phyloP scores from a whole-genome alignment of 2,329 filamentous ascomycete species.

The Fusarium armeniacum region DNA sequence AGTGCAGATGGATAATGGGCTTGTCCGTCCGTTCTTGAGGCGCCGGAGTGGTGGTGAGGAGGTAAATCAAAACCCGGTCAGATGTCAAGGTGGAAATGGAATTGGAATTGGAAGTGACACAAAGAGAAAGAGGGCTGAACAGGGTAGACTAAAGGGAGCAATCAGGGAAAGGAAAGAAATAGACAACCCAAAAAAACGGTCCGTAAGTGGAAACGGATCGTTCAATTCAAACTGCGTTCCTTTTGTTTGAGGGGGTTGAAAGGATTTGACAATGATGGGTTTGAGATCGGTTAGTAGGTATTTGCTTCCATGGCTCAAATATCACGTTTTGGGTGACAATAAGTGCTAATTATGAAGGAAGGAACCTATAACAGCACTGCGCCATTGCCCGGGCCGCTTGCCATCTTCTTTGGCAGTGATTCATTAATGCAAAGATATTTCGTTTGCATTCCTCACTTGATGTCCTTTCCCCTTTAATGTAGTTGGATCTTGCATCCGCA shows the following conservation, averaged over 20 bases:
- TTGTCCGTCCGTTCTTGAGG: constrained; percentile 34
- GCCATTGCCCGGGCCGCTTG: neutral
- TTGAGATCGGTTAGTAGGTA: neutral
- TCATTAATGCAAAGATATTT: constrained; percentile 12
- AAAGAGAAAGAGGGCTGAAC: constrained; percentile 8
- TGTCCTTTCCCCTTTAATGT: constrained; percentile 10
- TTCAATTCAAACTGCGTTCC: constrained; percentile 5
- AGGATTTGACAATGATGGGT: constrained; percentile 2
- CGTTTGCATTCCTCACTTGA: constrained; percentile 16
- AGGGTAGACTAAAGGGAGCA: constrained; percentile 11
- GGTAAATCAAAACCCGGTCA: constrained; percentile 27
- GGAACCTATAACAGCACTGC: constrained; percentile 3
- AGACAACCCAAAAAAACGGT: constrained; percentile 20
- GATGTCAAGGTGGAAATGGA: constrained; percentile 20
- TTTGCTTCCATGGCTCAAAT: neutral
- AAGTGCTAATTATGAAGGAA: neutral
- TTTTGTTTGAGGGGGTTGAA: constrained; percentile 10
- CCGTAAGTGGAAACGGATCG: constrained; percentile 3
- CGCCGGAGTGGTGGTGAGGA: constrained; percentile 7
- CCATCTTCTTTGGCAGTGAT: neutral
- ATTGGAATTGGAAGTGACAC: constrained; percentile 14
- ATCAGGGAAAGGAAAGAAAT: constrained; percentile 14
- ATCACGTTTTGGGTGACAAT: neutral
- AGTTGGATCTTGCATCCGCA: neutral
- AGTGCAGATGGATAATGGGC: constrained; percentile 27